Percentiles rank a stretch among this genome's conserved stretches.
These are phyloP conservation scores for Colletotrichum musae DNA, from an alignment of 2,329 filamentous ascomycete genomes.

Conservation along the genomic window DNA sequence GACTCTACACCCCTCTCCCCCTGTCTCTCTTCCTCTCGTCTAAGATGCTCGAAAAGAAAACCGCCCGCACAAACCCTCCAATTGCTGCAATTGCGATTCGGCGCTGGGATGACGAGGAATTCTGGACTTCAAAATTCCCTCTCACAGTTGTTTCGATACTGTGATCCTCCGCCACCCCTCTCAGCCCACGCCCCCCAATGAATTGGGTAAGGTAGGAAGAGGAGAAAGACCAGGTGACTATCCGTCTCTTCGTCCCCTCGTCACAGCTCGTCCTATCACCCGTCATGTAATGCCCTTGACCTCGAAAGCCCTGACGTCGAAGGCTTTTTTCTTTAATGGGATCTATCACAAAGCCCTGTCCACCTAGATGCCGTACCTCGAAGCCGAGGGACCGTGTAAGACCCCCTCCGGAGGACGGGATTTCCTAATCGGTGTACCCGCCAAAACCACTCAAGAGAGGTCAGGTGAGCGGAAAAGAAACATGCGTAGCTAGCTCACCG, in stretches of 20 bases:
- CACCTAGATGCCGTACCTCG: too few relatives aligned
- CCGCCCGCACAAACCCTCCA: conserved; percentile 15
- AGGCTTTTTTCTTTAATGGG: not conserved
- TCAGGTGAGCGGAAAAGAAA: conserved; percentile 21
- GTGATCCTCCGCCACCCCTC: not conserved
- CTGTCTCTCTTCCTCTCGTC: not conserved
- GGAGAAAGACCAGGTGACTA: conserved; percentile 3
- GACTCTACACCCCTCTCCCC: not conserved
- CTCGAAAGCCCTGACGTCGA: conserved; percentile 8
- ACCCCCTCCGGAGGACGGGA: not conserved
- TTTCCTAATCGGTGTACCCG: conserved; percentile 23
- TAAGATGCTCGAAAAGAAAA: not conserved
- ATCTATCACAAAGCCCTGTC: too few relatives aligned
- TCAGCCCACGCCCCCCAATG: conserved; percentile 7
- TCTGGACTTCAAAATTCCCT: not conserved
- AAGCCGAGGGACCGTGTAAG: too few relatives aligned
- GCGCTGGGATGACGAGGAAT: not conserved
- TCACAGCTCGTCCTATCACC: conserved; percentile 9
- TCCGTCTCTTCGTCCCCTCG: not conserved
- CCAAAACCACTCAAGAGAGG: not conserved
- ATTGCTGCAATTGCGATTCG: not conserved
- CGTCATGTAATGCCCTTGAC: not conserved
- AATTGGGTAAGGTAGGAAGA: not conserved
- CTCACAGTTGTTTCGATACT: conserved; percentile 36
- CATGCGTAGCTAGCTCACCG: conserved; percentile 22